A percentile compares a stretch with the other conserved stretches of the same genome.
phyloP scores from a whole-genome alignment of 768 basidiomycete species.

The Amanita muscaria region DNA sequence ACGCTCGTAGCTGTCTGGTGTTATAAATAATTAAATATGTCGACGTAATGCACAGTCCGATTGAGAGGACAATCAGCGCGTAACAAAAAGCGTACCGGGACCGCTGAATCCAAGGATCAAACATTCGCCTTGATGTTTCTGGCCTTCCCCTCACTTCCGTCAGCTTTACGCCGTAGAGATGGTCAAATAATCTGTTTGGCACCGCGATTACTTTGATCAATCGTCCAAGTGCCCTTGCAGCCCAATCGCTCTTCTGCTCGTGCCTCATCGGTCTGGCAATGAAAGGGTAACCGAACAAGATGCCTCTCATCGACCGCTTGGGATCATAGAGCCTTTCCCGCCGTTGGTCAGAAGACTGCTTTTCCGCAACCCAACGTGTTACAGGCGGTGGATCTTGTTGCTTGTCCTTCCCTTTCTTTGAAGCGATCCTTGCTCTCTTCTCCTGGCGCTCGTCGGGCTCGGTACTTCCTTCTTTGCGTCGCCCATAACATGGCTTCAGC shows the following conservation, averaged over 20 bases:
- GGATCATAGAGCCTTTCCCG: constrained; percentile 35
- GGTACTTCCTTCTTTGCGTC: constrained; percentile 13
- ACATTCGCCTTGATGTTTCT: constrained; percentile 38
- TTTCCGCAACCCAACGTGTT: constrained; percentile 36
- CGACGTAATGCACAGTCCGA: constrained; percentile 30
- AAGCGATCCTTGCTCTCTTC: constrained; percentile 13
- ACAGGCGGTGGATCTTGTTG: constrained; percentile 25
- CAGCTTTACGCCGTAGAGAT: constrained; percentile 35
- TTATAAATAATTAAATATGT: constrained; percentile 35
- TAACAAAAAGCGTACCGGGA: constrained; percentile 49
- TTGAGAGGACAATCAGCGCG: constrained; percentile 34
- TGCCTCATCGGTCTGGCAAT: constrained; percentile 34
- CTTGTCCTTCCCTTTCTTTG: constrained; percentile 14
- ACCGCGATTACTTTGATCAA: constrained; percentile 27
- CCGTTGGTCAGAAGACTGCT: constrained; percentile 33
- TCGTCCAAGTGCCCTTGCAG: constrained; percentile 11
- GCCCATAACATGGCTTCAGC: constrained; percentile 22
- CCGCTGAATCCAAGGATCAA: constrained; percentile 54
- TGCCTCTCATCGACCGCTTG: constrained; percentile 35
- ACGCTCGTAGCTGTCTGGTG: constrained; percentile 25
- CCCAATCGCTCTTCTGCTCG: constrained; percentile 20
- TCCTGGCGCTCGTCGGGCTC: constrained; percentile 11
- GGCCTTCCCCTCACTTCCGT: constrained; percentile 34
- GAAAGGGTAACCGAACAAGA: constrained; percentile 53
- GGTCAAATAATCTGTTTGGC: constrained; percentile 37